These are phyloP conservation scores for Leccinum fallax DNA, from an alignment of 1,284 basidiomycete species.

Conservation along the genomic window DNA sequence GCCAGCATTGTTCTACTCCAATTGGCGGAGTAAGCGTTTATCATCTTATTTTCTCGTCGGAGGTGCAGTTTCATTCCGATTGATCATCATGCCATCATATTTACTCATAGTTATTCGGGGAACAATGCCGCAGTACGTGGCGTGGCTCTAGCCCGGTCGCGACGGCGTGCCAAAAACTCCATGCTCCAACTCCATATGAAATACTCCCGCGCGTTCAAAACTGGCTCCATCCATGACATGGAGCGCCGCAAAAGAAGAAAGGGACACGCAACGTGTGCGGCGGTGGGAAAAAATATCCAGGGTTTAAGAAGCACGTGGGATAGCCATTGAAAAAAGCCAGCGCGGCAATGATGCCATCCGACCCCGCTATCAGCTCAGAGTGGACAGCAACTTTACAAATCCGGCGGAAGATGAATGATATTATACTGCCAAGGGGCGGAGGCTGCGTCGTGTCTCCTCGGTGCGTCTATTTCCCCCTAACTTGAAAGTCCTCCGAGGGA, in stretches of 20 bases:
- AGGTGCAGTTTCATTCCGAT: background rate
- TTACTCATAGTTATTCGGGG: background rate
- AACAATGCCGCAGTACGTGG: background rate
- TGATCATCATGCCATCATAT: background rate
- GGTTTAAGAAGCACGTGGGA: background rate
- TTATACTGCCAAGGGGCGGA: background rate
- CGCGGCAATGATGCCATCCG: background rate
- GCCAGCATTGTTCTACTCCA: background rate
- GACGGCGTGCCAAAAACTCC: background rate
- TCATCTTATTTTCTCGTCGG: background rate
- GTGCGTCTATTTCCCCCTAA: background rate
- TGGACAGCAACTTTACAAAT: background rate
- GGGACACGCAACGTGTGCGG: no score
- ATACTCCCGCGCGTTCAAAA: background rate
- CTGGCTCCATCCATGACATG: background rate
- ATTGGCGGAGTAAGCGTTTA: background rate
- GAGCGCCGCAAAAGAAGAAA: background rate
- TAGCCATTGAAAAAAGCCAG: background rate
- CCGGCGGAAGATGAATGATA: background rate
- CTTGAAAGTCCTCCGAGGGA: background rate
- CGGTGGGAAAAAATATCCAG: background rate
- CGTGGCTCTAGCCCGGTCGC: background rate
- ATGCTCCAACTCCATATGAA: background rate
- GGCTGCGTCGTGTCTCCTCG: background rate
- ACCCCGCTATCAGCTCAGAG: background rate